phyloP scores from a whole-genome alignment of 1,284 basidiomycete species.

The Chalciporus sp. region DNA sequence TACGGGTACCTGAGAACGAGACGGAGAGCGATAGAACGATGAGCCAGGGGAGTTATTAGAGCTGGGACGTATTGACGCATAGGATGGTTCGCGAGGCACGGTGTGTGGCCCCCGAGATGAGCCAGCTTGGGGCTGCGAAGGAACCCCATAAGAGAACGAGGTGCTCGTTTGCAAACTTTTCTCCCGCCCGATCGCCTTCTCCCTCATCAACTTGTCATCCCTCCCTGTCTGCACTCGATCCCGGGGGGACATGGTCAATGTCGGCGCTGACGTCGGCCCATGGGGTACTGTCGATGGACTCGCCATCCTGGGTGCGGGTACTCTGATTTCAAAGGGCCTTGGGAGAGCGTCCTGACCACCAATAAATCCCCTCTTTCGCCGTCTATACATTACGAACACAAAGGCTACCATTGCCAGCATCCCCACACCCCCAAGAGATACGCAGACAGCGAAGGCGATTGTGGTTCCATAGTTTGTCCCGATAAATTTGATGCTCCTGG shows the following conservation, averaged over 20 bases:
- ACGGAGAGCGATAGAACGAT: slow-evolving; percentile 1
- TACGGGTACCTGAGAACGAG: background rate
- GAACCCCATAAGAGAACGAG: background rate
- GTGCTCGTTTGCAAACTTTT: too few relatives aligned
- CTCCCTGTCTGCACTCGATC: background rate
- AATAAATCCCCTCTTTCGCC: slow-evolving; percentile 9
- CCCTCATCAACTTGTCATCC: background rate
- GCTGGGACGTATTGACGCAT: background rate
- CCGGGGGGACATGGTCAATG: slow-evolving; percentile 2
- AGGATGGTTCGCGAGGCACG: slow-evolving; percentile 2
- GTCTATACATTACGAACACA: slow-evolving; percentile 11
- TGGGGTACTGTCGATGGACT: background rate
- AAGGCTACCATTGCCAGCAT: slow-evolving; percentile 14
- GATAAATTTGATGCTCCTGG: background rate
- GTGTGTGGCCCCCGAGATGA: background rate
- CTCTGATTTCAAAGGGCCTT: slow-evolving; percentile 24
- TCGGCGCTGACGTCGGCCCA: background rate
- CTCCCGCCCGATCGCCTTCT: too few relatives aligned
- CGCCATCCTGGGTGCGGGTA: slow-evolving; percentile 10
- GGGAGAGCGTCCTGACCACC: slow-evolving; percentile 28
- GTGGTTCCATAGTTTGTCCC: slow-evolving; percentile 4
- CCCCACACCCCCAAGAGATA: slow-evolving; percentile 24
- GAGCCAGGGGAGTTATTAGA: background rate
- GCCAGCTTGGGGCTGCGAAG: background rate
- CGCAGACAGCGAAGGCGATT: slow-evolving; percentile 19